These are phyloP conservation scores for Trichoderma simmonsii DNA, from an alignment of 2,329 filamentous ascomycete genomes.

Conservation along the genomic window DNA sequence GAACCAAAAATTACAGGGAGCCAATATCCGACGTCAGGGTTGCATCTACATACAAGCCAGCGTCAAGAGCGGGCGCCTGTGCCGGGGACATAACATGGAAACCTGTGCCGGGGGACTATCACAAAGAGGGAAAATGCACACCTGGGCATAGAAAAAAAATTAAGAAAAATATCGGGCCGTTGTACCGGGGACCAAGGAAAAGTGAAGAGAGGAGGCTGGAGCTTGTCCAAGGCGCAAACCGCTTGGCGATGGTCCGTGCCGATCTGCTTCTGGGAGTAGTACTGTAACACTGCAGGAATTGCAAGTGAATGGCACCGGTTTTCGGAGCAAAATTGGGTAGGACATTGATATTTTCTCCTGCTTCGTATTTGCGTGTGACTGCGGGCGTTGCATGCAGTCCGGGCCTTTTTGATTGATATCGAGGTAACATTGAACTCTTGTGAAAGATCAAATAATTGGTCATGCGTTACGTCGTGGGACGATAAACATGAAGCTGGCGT, in stretches of 20 bases:
- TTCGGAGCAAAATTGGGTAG: not conserved
- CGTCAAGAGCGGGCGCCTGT: not conserved
- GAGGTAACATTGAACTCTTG: not conserved
- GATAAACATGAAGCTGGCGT: not conserved
- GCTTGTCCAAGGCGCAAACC: not conserved
- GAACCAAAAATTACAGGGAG: not conserved
- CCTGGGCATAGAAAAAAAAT: not conserved
- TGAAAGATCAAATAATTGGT: not conserved
- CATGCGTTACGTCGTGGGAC: not conserved
- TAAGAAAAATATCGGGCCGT: not conserved
- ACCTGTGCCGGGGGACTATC: not conserved
- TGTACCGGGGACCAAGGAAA: not conserved
- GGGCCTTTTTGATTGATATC: not conserved
- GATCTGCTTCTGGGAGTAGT: not conserved
- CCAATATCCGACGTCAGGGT: not conserved
- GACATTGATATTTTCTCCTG: not conserved
- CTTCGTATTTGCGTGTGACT: not conserved
- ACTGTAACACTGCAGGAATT: not conserved
- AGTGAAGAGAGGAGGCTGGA: not conserved
- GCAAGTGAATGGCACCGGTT: not conserved
- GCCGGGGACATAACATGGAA: not conserved
- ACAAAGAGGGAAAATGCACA: not conserved
- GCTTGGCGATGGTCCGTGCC: slow-evolving; percentile 3
- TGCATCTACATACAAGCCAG: not conserved
- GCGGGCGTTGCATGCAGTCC: not conserved